phyloP scores from a whole-genome alignment of 176 grass and related monocot species.

The Aechmea fasciata region DNA sequence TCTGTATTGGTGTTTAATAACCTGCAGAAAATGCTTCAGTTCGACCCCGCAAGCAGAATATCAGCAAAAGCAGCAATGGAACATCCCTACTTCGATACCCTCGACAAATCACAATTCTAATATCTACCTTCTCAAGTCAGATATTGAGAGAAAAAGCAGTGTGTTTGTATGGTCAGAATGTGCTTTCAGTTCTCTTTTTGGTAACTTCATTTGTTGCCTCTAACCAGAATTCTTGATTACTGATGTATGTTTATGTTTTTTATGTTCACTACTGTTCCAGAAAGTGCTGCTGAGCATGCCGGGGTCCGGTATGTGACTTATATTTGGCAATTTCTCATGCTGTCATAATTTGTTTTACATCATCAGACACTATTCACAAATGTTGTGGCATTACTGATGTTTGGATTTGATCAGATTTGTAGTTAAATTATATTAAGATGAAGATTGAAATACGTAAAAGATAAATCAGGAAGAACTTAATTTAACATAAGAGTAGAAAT shows the following conservation, averaged over 20 bases:
- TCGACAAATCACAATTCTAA: constrained; percentile 93
- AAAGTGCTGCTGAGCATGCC: neutral
- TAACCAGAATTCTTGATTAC: neutral
- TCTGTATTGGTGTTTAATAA: neutral
- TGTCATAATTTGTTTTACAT: too few species aligned
- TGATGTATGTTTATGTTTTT: neutral
- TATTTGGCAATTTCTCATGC: too few species aligned
- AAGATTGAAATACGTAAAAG: too few species aligned
- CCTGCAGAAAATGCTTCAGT: constrained; percentile 81
- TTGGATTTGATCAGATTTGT: too few species aligned
- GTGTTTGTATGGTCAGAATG: neutral
- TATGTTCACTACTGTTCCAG: neutral
- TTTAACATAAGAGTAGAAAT: too few species aligned
- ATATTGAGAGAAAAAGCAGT: constrained; percentile 6
- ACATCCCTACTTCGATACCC: constrained; percentile 77
- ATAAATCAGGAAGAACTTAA: too few species aligned
- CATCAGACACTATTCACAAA: too few species aligned
- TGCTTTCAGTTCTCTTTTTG: neutral
- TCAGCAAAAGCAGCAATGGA: constrained; percentile 69
- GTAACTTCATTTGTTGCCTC: neutral
- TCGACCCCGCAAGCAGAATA: constrained; percentile 61
- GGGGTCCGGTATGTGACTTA: too few species aligned
- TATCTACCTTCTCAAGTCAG: constrained; percentile 1
- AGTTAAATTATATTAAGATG: too few species aligned
- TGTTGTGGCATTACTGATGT: too few species aligned